Evolutionary conservation across 2,329 filamentous ascomycete genomes (phyloP).

Genomic region (Neoarthrinium moseri): DNA sequence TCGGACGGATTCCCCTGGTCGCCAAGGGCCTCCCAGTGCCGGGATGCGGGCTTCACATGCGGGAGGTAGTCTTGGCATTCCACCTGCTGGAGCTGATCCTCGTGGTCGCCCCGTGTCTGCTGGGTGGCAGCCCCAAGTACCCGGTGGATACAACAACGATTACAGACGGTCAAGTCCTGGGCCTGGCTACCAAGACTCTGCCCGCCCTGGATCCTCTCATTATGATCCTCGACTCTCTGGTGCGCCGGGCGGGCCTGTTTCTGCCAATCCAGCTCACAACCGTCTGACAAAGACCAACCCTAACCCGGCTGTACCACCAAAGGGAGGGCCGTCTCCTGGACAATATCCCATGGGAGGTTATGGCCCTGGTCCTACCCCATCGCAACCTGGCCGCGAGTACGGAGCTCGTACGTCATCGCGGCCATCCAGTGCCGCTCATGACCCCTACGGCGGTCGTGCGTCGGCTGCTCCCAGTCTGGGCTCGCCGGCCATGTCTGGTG

Average conservation of each 20-base stretch:
- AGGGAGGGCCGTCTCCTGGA: slow-evolving; percentile 22
- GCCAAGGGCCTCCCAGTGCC: slow-evolving; percentile 24
- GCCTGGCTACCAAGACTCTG: slow-evolving; percentile 21
- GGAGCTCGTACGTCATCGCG: slow-evolving; percentile 36
- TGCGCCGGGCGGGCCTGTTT: slow-evolving; percentile 27
- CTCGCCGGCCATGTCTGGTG: slow-evolving; percentile 27
- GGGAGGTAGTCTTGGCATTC: slow-evolving; percentile 42
- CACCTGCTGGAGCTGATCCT: slow-evolving; percentile 37
- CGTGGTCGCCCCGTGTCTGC: slow-evolving; percentile 42
- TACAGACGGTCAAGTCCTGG: slow-evolving; percentile 36
- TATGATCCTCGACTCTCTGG: slow-evolving; percentile 21
- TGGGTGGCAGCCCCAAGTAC: slow-evolving; percentile 43
- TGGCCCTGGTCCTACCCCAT: slow-evolving; percentile 14
- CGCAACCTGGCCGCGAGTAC: slow-evolving; percentile 33
- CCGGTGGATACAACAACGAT: slow-evolving; percentile 35
- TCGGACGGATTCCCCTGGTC: slow-evolving; percentile 39
- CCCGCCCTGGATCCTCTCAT: slow-evolving; percentile 18
- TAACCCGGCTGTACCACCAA: slow-evolving; percentile 16
- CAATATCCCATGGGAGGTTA: slow-evolving; percentile 22
- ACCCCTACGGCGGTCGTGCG: slow-evolving; percentile 23
- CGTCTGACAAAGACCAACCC: slow-evolving; percentile 37
- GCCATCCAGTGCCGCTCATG: slow-evolving; percentile 26
- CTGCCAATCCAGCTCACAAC: slow-evolving; percentile 32
- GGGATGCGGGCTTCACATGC: slow-evolving; percentile 42
- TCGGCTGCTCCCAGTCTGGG: slow-evolving; percentile 18